Percentiles rank a stretch among this genome's conserved stretches.
These are phyloP conservation scores for Ustilago trichophora DNA, from an alignment of 1,284 basidiomycete species.

Conservation along the genomic window DNA sequence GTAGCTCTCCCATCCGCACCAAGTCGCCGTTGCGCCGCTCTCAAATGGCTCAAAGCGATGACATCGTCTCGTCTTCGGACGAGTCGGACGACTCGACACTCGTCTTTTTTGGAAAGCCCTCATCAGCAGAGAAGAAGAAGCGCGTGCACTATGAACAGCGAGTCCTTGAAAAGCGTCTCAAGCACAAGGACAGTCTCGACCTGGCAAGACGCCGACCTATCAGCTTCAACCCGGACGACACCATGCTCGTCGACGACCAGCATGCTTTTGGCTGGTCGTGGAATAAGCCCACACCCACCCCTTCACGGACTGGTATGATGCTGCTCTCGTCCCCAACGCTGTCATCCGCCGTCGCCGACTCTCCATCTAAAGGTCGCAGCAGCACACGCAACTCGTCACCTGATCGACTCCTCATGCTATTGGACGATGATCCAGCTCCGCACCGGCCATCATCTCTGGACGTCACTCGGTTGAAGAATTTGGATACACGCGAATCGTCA, in stretches of 20 bases:
- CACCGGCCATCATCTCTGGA: not conserved
- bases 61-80: conserved; percentile 24
- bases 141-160: conserved; percentile 45
- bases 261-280: conserved; percentile 18
- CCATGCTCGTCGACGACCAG: conserved; percentile 38
- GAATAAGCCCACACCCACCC: conserved; percentile 21
- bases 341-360: not conserved
- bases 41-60: conserved; percentile 3
- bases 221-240: conserved; percentile 47
- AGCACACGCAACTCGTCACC: conserved; percentile 12
- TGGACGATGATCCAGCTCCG: too few relatives aligned
- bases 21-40: conserved; percentile 15
- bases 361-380: conserved; percentile 10
- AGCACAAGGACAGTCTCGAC: conserved; percentile 49
- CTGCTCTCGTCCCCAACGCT: conserved; percentile 3
- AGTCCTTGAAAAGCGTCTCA: conserved; percentile 38
- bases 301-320: not conserved
- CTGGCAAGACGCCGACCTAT: conserved; percentile 37
- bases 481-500: too few relatives aligned
- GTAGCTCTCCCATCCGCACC: conserved; percentile 16
- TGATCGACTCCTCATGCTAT: not conserved
- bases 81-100: conserved; percentile 38
- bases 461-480: too few relatives aligned
- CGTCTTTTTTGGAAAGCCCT: conserved; percentile 50
- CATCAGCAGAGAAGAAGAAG: conserved; percentile 44